phyloP scores from a whole-genome alignment of 768 basidiomycete genomes.

The Ramaria rubella region DNA sequence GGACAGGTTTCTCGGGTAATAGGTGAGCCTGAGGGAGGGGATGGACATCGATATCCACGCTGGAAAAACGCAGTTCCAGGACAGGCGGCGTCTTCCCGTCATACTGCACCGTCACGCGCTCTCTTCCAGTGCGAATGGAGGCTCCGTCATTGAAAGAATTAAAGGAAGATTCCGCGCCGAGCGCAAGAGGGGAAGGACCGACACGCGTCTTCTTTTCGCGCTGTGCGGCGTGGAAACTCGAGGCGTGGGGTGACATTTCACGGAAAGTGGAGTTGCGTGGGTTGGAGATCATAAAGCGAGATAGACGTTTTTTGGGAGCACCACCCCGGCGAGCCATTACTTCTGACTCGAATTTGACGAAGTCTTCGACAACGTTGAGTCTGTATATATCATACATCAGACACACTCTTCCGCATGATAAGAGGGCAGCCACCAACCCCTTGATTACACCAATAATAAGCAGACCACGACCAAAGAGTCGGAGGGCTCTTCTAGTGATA shows the following conservation, averaged over 20 bases:
- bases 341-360: slow-evolving; percentile 35
- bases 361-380: slow-evolving; percentile 48
- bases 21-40: slow-evolving; percentile 30
- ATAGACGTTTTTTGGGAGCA: slow-evolving; percentile 35
- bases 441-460: slow-evolving; percentile 58
- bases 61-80: slow-evolving; percentile 51
- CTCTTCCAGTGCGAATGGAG: slow-evolving; percentile 13
- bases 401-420: neutral
- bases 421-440: slow-evolving; percentile 42
- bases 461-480: slow-evolving; percentile 45
- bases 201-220: slow-evolving; percentile 18
- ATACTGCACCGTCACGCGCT: slow-evolving; percentile 47
- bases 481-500: slow-evolving; percentile 51
- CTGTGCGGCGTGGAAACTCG: slow-evolving; percentile 32
- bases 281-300: slow-evolving; percentile 46
- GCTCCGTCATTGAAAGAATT: slow-evolving; percentile 5
- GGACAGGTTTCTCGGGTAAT: slow-evolving; percentile 17
- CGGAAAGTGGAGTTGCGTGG: slow-evolving; percentile 50
- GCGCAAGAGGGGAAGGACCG: slow-evolving; percentile 11
- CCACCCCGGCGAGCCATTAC: neutral
- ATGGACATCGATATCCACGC: slow-evolving; percentile 28
- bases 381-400: slow-evolving; percentile 26
- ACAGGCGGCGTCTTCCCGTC: slow-evolving; percentile 40
- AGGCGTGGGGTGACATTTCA: slow-evolving; percentile 42
- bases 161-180: neutral